phyloP scores from a whole-genome alignment of 306 rosid genomes.

The Mimosa pudica region DNA sequence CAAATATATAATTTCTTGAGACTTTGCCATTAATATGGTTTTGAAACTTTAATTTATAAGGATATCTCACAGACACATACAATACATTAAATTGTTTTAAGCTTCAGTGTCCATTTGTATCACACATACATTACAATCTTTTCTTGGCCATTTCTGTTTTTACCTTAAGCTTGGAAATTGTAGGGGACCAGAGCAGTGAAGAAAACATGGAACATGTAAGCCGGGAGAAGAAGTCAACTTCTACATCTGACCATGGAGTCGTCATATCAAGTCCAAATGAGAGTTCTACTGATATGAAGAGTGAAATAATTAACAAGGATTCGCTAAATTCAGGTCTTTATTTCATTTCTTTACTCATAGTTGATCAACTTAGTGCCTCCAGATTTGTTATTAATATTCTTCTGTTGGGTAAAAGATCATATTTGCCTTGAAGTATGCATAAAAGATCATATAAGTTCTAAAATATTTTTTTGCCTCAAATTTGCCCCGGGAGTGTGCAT shows the following conservation, averaged over 20 bases:
- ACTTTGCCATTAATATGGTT: not conserved
- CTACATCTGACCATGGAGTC: conserved; percentile 44
- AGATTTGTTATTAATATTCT: not conserved
- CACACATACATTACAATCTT: not conserved
- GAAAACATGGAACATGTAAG: conserved; percentile 41
- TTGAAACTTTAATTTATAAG: not conserved
- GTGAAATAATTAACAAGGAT: conserved; percentile 39
- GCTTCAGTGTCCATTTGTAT: not conserved
- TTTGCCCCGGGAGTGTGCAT: too few relatives aligned
- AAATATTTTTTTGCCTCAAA: too few relatives aligned
- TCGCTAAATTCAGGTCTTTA: conserved; percentile 58
- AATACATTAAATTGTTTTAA: conserved; percentile 6
- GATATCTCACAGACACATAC: not conserved
- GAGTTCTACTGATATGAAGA: conserved; percentile 43
- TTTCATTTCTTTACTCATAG: conserved; percentile 9
- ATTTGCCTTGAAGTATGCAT: too few relatives aligned
- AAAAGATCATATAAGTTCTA: too few relatives aligned
- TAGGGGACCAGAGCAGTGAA: conserved; percentile 44
- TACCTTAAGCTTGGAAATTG: conserved; percentile 27
- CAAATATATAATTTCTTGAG: conserved; percentile 2
- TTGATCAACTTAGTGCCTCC: not conserved
- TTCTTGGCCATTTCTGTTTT: conserved; percentile 3
- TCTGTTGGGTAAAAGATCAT: too few relatives aligned
- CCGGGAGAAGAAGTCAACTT: conserved; percentile 50
- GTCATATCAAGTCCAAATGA: conserved; percentile 41